These are phyloP conservation scores for Sphaerulina populicola DNA, from an alignment of 2,329 filamentous ascomycete genomes.

Conservation along the genomic window DNA sequence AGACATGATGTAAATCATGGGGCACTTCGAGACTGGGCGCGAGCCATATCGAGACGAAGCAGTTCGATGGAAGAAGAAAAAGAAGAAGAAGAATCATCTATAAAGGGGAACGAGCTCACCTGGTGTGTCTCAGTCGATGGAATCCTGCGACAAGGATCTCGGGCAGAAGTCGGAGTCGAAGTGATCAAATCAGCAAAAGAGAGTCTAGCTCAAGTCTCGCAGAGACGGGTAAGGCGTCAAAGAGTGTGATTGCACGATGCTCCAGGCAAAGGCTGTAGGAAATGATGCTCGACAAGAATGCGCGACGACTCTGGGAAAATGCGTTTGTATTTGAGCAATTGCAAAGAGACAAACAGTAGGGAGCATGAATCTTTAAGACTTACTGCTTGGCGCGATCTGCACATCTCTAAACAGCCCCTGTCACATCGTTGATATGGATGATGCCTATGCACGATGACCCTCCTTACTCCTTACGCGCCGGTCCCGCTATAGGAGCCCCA, in stretches of 20 bases:
- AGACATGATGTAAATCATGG: conserved; percentile 3
- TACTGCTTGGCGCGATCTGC: conserved; percentile 20
- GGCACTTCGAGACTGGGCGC: background rate
- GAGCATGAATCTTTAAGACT: conserved; percentile 15
- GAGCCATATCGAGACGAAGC: conserved; percentile 1
- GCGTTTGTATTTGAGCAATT: conserved; percentile 3
- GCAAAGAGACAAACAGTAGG: background rate
- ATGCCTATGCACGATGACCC: conserved; percentile 11
- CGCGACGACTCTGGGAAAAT: background rate
- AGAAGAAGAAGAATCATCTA: background rate
- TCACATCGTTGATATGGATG: conserved; percentile 9
- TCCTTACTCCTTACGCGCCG: conserved; percentile 16
- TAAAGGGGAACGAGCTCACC: conserved; percentile 9
- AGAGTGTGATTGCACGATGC: conserved; percentile 22
- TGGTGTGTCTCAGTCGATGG: conserved; percentile 4
- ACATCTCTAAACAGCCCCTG: conserved; percentile 15
- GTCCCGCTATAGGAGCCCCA: conserved; percentile 14
- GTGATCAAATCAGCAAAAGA: conserved; percentile 17
- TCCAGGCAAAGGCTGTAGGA: conserved; percentile 17
- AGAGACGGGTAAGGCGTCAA: conserved; percentile 11
- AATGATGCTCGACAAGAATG: background rate
- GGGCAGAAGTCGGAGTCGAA: conserved; percentile 4
- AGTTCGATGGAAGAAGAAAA: background rate
- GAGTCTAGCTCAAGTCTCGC: conserved; percentile 22
- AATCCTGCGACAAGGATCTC: conserved; percentile 9